Base-by-base conservation (phyloP, 495 filamentous ascomycete species). In the Lepraria neglecta region DNA sequence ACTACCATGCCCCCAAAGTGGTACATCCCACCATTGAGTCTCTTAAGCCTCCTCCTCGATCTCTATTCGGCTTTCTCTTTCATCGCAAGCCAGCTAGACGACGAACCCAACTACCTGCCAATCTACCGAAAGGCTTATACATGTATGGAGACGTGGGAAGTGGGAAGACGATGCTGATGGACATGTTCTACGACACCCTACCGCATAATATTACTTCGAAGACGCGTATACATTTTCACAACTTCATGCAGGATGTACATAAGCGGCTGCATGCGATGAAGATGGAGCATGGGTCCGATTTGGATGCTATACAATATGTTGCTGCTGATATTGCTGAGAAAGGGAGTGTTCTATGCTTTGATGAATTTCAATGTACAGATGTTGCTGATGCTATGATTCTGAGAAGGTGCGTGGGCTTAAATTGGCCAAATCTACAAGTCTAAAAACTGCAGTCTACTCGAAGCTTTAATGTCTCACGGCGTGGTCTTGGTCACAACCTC, bases 91-190 rank as follows among this genome's bases (percentile, higher is more conserved):
- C 69, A 11, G 61, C 67, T 9, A 74, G 73, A 58, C 67, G 67
- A 51, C 62, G 71, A 15, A 73, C 76, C n/a, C 71, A 76, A 17
- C 84, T 96, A 31, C 85, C 91, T 24, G 70, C 79, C 56, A 80
- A 87, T 65, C 78, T 96, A 9, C 94, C 94, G 0, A 87, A 90
- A 66, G 95, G 95, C 0, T 71, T 97, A 43, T 97, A 97, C 69
- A 87, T 99, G 76, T 97, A 89, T 69, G 95, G 95, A 21, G 94
- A 97, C 72, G 95, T 99, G 11, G 95, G 95, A 27, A 92, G 90
- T 68, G 95, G 95, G 48, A 99, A 99, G 80, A 97, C 95, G 1
- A 99, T 99, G 95, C 77, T 99, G 64, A 97, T 99, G 94, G 95
- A 99, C 69, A 78, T 99, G 68, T 97, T 99, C 74, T 97, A 91